These are phyloP conservation scores for Drechslerella dactyloides DNA, from an alignment of 2,329 filamentous ascomycete genomes.

Conservation along the genomic window DNA sequence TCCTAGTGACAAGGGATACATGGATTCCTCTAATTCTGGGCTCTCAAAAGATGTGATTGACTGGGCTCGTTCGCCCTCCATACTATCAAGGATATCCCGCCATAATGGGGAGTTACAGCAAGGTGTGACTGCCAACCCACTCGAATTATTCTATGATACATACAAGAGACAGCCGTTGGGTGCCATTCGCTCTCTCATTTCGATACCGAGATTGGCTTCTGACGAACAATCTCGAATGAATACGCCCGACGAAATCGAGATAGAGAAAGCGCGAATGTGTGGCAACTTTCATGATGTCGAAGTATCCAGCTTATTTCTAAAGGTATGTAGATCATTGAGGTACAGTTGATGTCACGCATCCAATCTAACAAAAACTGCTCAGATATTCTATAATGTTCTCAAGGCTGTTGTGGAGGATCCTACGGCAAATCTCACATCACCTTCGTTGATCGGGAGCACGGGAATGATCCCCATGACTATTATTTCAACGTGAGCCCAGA, in stretches of 20 bases:
- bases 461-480: constrained; percentile 23
- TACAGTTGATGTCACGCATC: too few relatives aligned
- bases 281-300: constrained; percentile 5
- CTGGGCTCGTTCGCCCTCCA: constrained; percentile 1
- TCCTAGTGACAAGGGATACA: neutral
- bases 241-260: constrained; percentile 6
- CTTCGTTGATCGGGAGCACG: neutral
- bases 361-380: neutral
- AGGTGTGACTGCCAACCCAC: neutral
- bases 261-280: neutral
- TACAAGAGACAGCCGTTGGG: neutral
- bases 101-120: neutral
- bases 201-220: neutral
- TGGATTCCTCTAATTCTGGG: neutral
- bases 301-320: constrained; percentile 23
- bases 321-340: constrained; percentile 10
- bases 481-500: constrained; percentile 25
- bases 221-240: neutral
- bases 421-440: constrained; percentile 5
- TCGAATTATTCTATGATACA: neutral
- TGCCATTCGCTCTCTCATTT: neutral
- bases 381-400: constrained; percentile 35
- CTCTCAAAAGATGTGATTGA: neutral
- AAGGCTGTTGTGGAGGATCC: constrained; percentile 6
- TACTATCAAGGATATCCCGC: constrained; percentile 1